Evolutionary conservation across 176 grass and related monocot genomes (phyloP).

Genomic region (Oryza glaberrima): DNA sequence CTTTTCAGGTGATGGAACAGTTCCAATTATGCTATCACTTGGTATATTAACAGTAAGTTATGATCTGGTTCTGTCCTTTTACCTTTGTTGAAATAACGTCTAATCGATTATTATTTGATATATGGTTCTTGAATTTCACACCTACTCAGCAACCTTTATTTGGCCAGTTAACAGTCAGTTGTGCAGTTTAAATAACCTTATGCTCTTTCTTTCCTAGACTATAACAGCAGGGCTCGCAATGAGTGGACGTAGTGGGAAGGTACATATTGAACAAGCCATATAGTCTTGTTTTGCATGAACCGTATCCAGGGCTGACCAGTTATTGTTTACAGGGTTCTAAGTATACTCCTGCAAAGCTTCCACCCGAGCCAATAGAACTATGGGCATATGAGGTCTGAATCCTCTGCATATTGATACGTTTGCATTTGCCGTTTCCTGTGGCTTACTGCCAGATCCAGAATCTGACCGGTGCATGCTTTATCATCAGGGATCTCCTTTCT

Average conservation of each 20-base stretch:
- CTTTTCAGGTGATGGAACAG: constrained; percentile 81
- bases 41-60: constrained; percentile 82
- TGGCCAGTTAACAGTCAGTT: constrained; percentile 2
- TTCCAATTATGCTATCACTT: constrained; percentile 86
- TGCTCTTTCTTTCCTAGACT: constrained; percentile 54
- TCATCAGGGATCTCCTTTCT: constrained; percentile 84
- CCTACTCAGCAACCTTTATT: not conserved
- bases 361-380: constrained; percentile 74
- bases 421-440: not conserved
- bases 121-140: not conserved
- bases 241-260: constrained; percentile 79
- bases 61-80: constrained; percentile 15
- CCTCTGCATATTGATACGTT: not conserved
- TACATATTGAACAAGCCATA: constrained; percentile 34
- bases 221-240: constrained; percentile 74
- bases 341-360: constrained; percentile 75
- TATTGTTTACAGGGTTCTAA: constrained; percentile 62
- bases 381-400: constrained; percentile 90
- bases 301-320: not conserved
- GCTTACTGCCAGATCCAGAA: not conserved
- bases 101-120: not conserved
- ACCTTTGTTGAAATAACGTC: not conserved
- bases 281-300: constrained; percentile 25
- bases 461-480: constrained; percentile 15
- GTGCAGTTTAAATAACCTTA: not conserved